These are phyloP conservation scores for Alternaria sp. DNA, from an alignment of 2,329 filamentous ascomycete genomes.

Conservation along the genomic window DNA sequence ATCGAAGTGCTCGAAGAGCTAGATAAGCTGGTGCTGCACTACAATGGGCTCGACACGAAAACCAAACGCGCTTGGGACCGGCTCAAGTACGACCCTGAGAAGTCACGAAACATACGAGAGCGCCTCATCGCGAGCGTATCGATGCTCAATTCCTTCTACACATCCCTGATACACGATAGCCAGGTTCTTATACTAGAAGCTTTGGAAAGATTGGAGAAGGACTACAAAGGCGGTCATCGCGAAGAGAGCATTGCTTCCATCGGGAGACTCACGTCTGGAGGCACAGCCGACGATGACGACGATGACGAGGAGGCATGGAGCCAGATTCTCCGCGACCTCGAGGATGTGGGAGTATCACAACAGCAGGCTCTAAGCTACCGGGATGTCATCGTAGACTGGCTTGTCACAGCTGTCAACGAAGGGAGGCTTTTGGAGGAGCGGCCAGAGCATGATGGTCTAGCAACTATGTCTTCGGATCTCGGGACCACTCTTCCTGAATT, in stretches of 20 bases:
- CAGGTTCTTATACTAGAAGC: conserved; percentile 40
- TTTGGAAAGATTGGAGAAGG: conserved; percentile 35
- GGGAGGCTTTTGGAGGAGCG: conserved; percentile 35
- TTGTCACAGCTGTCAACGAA: conserved; percentile 39
- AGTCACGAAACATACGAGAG: conserved; percentile 26
- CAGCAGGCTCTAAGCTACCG: conserved; percentile 32
- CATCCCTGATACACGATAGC: conserved; percentile 34
- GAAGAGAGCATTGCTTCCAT: conserved; percentile 38
- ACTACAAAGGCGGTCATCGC: conserved; percentile 38
- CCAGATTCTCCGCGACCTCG: conserved; percentile 41
- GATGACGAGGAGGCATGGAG: conserved; percentile 39
- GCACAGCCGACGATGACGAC: conserved; percentile 15
- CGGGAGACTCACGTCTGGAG: conserved; percentile 25
- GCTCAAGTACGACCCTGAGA: conserved; percentile 37
- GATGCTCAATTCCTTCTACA: conserved; percentile 39
- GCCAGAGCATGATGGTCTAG: conserved; percentile 8
- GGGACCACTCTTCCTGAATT: neutral
- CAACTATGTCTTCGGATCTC: conserved; percentile 12
- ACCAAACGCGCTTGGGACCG: conserved; percentile 40
- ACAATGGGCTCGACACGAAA: conserved; percentile 39
- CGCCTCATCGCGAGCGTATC: conserved; percentile 31
- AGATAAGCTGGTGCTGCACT: conserved; percentile 32
- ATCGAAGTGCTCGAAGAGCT: conserved; percentile 37
- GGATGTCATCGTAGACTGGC: conserved; percentile 40
- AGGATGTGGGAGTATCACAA: conserved; percentile 38